A percentile compares a stretch with the other conserved stretches of the same genome.
Evolutionary conservation across 352 stramenopile genomes (phyloP).

Genomic region (Phytophthora cryptogea): DNA sequence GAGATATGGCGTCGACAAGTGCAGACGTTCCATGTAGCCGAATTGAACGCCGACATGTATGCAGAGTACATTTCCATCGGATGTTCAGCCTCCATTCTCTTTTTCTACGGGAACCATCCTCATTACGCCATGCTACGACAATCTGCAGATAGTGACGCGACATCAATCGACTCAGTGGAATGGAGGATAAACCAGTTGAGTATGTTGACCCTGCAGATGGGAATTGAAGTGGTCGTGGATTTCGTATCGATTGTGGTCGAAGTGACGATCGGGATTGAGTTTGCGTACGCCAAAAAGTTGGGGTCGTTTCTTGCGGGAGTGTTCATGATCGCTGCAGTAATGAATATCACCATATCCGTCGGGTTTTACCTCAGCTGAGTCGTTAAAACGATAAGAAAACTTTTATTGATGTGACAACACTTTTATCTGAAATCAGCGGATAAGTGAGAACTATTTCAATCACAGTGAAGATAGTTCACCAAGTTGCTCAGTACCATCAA

Average conservation of each 20-base stretch:
- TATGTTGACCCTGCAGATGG: slow-evolving; percentile 16
- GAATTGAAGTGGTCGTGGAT: slow-evolving; percentile 23
- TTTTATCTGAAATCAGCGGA: too few relatives aligned
- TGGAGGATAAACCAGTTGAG: slow-evolving; percentile 5
- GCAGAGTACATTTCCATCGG: slow-evolving; percentile 47
- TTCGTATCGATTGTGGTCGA: slow-evolving; percentile 22
- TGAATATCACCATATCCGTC: too few relatives aligned
- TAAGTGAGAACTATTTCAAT: too few relatives aligned
- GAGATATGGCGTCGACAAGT: slow-evolving; percentile 10
- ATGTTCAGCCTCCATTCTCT: slow-evolving; percentile 35
- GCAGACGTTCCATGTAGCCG: slow-evolving; percentile 9
- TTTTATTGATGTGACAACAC: too few relatives aligned
- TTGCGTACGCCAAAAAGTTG: slow-evolving; percentile 1
- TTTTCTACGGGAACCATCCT: slow-evolving; percentile 32
- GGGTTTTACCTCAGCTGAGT: too few relatives aligned
- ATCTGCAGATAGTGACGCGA: background rate
- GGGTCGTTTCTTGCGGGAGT: too few relatives aligned
- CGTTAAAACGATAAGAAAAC: too few relatives aligned
- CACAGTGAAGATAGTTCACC: too few relatives aligned
- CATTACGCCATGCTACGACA: slow-evolving; percentile 23
- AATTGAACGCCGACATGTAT: slow-evolving; percentile 34
- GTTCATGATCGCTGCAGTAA: too few relatives aligned
- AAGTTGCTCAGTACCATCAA: too few relatives aligned
- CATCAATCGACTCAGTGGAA: background rate
- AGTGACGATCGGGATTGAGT: slow-evolving; percentile 15